phyloP scores from a whole-genome alignment of 164 flowering plant species.

The Chimonanthus praecox region DNA sequence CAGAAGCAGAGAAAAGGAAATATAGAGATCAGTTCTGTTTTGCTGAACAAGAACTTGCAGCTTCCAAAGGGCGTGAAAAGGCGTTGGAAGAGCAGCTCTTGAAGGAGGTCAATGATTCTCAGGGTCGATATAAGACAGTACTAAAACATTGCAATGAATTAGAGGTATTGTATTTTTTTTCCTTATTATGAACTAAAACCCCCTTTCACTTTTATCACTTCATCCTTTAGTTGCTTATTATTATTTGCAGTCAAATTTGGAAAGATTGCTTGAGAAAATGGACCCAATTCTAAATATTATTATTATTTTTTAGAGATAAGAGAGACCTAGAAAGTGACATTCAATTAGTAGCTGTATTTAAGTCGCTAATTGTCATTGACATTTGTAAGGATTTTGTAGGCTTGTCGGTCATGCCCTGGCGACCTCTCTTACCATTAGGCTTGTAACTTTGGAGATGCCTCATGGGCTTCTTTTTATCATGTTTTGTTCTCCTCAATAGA shows the following conservation, averaged over 20 bases:
- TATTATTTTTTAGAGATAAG: too few species aligned
- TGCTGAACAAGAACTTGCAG: constrained; percentile 89
- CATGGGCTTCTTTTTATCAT: too few species aligned
- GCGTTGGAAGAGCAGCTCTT: constrained; percentile 64
- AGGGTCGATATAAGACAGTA: constrained; percentile 54
- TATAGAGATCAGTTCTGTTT: constrained; percentile 49
- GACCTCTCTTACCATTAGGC: too few species aligned
- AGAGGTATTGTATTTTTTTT: constrained; percentile 43
- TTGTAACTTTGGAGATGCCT: too few species aligned
- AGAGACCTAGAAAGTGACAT: too few species aligned
- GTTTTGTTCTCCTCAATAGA: not conserved
- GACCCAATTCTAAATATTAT: not conserved
- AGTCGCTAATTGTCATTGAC: too few species aligned
- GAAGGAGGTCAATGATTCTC: constrained; percentile 65
- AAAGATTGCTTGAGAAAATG: not conserved
- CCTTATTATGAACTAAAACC: not conserved
- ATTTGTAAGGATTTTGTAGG: too few species aligned
- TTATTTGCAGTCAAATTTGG: not conserved
- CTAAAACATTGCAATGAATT: constrained; percentile 49
- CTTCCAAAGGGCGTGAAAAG: constrained; percentile 79
- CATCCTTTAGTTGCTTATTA: not conserved
- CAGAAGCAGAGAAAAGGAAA: constrained; percentile 72
- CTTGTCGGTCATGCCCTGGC: too few species aligned
- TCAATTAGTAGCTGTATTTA: too few species aligned
- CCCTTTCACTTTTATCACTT: not conserved